Percentiles rank a stretch among this genome's conserved stretches.
These are phyloP conservation scores for Anisodus tanguticus DNA, from an alignment of 257 asterid species.

Conservation along the genomic window DNA sequence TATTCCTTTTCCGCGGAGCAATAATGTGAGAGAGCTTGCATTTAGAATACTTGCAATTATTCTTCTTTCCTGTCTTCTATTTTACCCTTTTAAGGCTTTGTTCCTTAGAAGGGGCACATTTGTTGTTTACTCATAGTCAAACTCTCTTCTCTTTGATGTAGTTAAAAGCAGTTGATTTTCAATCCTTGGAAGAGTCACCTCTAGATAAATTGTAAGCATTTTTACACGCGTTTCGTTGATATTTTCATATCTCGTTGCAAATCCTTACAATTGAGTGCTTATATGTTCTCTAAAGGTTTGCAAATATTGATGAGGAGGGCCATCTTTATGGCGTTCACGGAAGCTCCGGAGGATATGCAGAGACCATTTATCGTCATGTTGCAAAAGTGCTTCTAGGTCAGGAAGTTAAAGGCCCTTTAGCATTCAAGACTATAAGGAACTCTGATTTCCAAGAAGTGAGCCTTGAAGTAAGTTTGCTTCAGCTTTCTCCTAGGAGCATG, in stretches of 20 bases:
- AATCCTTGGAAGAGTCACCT: conserved; percentile 79
- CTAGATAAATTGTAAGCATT: conserved; percentile 77
- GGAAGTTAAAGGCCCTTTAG: conserved; percentile 74
- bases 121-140: background rate
- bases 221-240: background rate
- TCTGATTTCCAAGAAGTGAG: conserved; percentile 86
- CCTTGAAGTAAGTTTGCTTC: conserved; percentile 70
- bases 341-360: conserved; percentile 98
- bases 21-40: conserved; percentile 13
- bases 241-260: conserved; percentile 20
- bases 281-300: conserved; percentile 52
- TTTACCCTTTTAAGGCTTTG: background rate
- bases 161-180: conserved; percentile 72
- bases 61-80: conserved; percentile 4
- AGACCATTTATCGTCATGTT: conserved; percentile 76
- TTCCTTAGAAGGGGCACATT: background rate
- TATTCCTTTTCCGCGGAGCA: background rate
- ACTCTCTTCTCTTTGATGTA: conserved; percentile 47
- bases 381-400: conserved; percentile 67
- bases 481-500: conserved; percentile 23
- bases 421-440: conserved; percentile 76
- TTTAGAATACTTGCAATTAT: background rate
- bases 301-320: conserved; percentile 74
- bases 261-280: conserved; percentile 29
- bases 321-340: conserved; percentile 79